Evolutionary conservation across 208 protist genomes (phyloP).

Genomic region (Leishmania amazonensis): DNA sequence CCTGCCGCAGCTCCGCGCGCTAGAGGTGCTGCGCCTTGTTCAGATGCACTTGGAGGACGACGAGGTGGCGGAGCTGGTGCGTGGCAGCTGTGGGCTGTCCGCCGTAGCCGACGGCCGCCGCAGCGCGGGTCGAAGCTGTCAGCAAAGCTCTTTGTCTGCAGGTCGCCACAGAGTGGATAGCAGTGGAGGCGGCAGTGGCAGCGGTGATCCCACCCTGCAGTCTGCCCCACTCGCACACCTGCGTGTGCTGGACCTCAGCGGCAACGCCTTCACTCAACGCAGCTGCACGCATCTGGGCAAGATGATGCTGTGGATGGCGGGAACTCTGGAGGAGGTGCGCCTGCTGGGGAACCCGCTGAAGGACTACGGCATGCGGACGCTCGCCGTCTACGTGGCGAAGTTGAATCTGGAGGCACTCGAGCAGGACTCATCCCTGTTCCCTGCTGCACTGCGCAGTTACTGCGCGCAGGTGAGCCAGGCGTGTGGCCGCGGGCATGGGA

Average conservation of each 20-base stretch:
- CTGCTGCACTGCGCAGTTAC: constrained; percentile 25
- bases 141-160: background rate
- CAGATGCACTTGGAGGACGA: constrained; percentile 66
- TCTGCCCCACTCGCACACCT: constrained; percentile 32
- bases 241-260: constrained; percentile 69
- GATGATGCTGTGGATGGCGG: constrained; percentile 61
- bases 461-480: background rate
- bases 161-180: background rate
- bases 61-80: constrained; percentile 45
- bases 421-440: constrained; percentile 47
- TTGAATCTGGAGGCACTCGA: constrained; percentile 36
- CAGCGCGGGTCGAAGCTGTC: background rate
- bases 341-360: constrained; percentile 62
- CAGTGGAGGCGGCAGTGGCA: background rate
- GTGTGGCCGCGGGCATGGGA: background rate
- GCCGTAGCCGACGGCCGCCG: constrained; percentile 4
- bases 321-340: constrained; percentile 65
- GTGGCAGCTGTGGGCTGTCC: constrained; percentile 29
- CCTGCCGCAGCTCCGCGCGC: constrained; percentile 51
- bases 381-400: constrained; percentile 74
- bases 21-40: constrained; percentile 51
- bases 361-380: constrained; percentile 79
- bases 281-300: constrained; percentile 68
- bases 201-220: constrained; percentile 11
- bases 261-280: constrained; percentile 66